Percentiles rank a stretch among this genome's conserved stretches.
These are phyloP conservation scores for Escovopsis sp. DNA, from an alignment of 2,329 filamentous ascomycete genomes.

Conservation along the genomic window DNA sequence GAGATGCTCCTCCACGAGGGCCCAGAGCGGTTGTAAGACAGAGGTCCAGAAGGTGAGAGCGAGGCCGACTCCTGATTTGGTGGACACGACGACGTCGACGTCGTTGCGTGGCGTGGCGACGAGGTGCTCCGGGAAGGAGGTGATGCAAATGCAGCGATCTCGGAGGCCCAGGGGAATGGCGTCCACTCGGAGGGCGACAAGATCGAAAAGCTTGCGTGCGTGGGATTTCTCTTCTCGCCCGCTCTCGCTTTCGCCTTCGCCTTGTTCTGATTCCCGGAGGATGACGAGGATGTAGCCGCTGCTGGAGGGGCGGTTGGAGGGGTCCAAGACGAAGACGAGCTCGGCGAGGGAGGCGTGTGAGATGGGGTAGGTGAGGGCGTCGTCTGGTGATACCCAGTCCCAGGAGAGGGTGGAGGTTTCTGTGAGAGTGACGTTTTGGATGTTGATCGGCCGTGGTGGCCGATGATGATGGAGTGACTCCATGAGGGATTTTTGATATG, in stretches of 20 bases:
- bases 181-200: slow-evolving; percentile 15
- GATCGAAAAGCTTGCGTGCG: slow-evolving; percentile 11
- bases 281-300: slow-evolving; percentile 17
- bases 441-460: slow-evolving; percentile 3
- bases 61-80: slow-evolving; percentile 44
- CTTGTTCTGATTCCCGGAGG: slow-evolving; percentile 22
- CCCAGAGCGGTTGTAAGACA: slow-evolving; percentile 41
- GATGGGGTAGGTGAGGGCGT: too few species aligned
- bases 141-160: slow-evolving; percentile 22
- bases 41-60: slow-evolving; percentile 39
- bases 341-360: slow-evolving; percentile 10
- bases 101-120: slow-evolving; percentile 9
- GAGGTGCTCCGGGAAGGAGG: slow-evolving; percentile 23
- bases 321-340: slow-evolving; percentile 14
- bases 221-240: too few species aligned
- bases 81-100: slow-evolving; percentile 54
- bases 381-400: slow-evolving; percentile 8
- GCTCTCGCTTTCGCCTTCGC: too few species aligned
- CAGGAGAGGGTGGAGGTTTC: slow-evolving; percentile 14
- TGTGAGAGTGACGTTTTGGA: slow-evolving; percentile 10
- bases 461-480: too few species aligned
- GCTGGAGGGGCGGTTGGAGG: background rate
- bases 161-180: slow-evolving; percentile 22
- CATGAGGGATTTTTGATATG: too few species aligned
- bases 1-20: slow-evolving; percentile 18